These are phyloP conservation scores for Graphium sp. DNA, from an alignment of 2,329 filamentous ascomycete species.

Conservation along the genomic window DNA sequence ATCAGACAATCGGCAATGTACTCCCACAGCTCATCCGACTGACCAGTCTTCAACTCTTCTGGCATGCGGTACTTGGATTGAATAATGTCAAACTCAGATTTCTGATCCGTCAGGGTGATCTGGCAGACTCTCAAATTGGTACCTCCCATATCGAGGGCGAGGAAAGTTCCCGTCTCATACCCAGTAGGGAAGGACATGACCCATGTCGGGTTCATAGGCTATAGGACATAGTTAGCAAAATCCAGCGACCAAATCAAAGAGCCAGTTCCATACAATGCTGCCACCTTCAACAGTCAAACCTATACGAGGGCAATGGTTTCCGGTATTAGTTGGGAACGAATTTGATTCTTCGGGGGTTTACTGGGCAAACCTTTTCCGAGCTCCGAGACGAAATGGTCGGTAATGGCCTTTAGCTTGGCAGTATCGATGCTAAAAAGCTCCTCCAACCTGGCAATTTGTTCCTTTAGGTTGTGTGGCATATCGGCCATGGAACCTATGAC, in stretches of 20 bases:
- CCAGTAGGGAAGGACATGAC: constrained; percentile 81
- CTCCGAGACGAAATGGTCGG: constrained; percentile 76
- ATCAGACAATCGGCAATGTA: constrained; percentile 87
- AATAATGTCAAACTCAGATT: constrained; percentile 84
- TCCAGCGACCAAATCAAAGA: background rate
- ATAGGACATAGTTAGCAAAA: constrained; percentile 9
- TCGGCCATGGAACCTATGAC: constrained; percentile 74
- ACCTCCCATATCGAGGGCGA: constrained; percentile 90
- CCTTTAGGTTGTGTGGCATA: constrained; percentile 67
- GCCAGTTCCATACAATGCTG: constrained; percentile 58
- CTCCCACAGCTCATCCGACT: constrained; percentile 77
- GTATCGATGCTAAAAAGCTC: constrained; percentile 64
- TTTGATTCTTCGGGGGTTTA: background rate
- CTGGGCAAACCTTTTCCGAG: constrained; percentile 57
- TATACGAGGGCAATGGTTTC: too few relatives aligned
- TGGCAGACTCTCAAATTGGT: constrained; percentile 93
- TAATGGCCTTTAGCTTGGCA: constrained; percentile 75
- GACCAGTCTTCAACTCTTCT: constrained; percentile 75
- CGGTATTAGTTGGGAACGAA: background rate
- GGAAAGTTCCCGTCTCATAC: constrained; percentile 69
- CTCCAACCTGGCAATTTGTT: constrained; percentile 72
- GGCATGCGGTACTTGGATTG: constrained; percentile 95
- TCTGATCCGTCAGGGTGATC: constrained; percentile 72
- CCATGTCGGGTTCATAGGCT: constrained; percentile 98
- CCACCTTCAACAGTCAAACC: constrained; percentile 58